Base-by-base conservation (phyloP, 768 basidiomycete genomes). In the Pisolithus orientalis region DNA sequence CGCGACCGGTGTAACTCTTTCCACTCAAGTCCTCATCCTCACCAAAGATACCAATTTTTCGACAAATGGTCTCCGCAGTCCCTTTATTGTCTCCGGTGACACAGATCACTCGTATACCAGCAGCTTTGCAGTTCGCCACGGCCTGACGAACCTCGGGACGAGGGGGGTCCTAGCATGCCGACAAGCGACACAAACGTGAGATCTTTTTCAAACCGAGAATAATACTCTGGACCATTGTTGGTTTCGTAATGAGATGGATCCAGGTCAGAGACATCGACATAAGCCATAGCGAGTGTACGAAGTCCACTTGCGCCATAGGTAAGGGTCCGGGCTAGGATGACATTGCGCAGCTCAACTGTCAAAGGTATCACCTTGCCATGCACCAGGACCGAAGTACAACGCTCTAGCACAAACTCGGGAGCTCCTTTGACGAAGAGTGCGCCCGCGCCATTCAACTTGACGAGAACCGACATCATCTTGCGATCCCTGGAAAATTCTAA, bases 381-480 rank as follows among this genome's bases (percentile, higher is more conserved):
- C 29, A 89, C 77, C 51, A 85, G 75, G 28, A 84, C 83, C 34
- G 82, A 82, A 4, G 82, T 82, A 69, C 94, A 96, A 40, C 90
- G 83, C 47, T 96, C 94, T 53, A 99, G 75, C 38, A 99, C 86
- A 24, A 90, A 88, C 72, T 99, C 95, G 6, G 95, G 95, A 3
- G 95, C 95, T 37, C 95, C 95, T 69, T 98, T 98, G 67, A 87
- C 93, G 65, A 94, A 88, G 5, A 98, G 76, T 7, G 87, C 79
- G n/a, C 90, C 89, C 5, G 69, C 70, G 1, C 79, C 79, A 52
- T 83, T 80, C 51, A 83, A 76, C 54, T 73, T 80, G 38, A 91
- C 89, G 47, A 98, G 82, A 48, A 97, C 94, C 21, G 95, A 96
- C 95, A 98, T 98, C 84, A 94, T 95, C 73, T 97, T 99, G 64